Evolutionary conservation across 1,284 basidiomycete genomes (phyloP), one percentile per base, ranked within the genome.

Genomic region (Microbotryum silenes-acaulis): DNA sequence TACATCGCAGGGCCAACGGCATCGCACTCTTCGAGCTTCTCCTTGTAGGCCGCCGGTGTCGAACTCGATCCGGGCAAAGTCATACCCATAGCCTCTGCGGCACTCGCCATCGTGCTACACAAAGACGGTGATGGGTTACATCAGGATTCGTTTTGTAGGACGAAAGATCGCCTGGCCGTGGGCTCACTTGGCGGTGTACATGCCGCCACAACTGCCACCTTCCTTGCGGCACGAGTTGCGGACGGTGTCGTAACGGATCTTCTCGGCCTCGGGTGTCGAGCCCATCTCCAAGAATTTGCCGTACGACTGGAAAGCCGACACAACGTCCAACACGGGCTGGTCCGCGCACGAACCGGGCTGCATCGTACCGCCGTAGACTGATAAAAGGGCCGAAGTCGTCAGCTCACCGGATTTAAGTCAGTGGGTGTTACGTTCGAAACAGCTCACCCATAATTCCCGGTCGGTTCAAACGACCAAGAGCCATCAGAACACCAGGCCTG

Each of bases 301-400:
- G 73, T 96, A 97, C 8, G 91, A 82, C 73, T 97, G 91, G 83
- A 96, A 97, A 6, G 92, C 92, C 48, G 88, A 91, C 44, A 97
- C 88, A 66, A 97, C 86, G 75, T 98, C 94, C 52, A 97, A 81
- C 72, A 87, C 82, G 46, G 87, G 83, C 62, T 83, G 78, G 51
- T 86, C 84, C 66, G 85, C 85, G 74, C 93, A 96, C 25, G 87
- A 85, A 59, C 94, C 92, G 10, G 92, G 83, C 57, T 85, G 85
- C 71, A 97, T 98, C 27, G 89, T 89, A 37, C 94, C 94, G 48
- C 94, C 94, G 72, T 97, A 98, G 1, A 98, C 87, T 62, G 91
- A 84, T 70, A 91, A 82, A 9, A 64, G 54, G 65, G 66, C 48
- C 61, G 65, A 12, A 62, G 66, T 2, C 63, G 61, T 14, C 71